Evolutionary conservation across 2,329 filamentous ascomycete genomes (phyloP).

Genomic region (Nemania diffusa): DNA sequence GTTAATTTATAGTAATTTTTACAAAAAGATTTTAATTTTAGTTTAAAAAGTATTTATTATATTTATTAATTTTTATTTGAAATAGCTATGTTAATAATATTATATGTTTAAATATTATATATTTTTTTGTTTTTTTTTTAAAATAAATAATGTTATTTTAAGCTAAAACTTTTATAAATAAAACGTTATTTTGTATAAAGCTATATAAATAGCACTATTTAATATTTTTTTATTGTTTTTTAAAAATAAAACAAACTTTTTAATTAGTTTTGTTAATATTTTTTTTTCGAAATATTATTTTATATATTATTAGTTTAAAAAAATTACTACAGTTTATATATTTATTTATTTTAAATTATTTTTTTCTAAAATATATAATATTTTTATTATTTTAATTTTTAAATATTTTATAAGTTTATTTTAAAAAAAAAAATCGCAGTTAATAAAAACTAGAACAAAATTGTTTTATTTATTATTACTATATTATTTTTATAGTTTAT

Average conservation of each 20-base stretch:
- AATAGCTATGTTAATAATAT: background rate
- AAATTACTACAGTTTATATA: background rate
- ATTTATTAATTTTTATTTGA: background rate
- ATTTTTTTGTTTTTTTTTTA: slow-evolving; percentile 1
- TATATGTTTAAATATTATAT: background rate
- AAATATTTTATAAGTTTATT: slow-evolving; percentile 1
- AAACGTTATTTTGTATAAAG: background rate
- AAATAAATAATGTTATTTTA: background rate
- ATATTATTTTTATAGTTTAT: slow-evolving; percentile 1
- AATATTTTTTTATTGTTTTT: slow-evolving; percentile 1
- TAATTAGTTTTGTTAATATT: slow-evolving; percentile 1
- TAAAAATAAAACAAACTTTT: background rate
- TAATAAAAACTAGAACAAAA: background rate
- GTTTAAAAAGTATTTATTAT: background rate
- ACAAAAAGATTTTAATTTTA: background rate
- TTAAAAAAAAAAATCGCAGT: background rate
- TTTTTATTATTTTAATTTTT: background rate
- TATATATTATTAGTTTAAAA: slow-evolving; percentile 3
- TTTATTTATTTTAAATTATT: background rate
- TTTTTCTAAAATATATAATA: background rate
- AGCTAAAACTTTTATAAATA: background rate
- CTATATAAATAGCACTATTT: background rate
- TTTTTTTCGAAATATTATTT: slow-evolving; percentile 1
- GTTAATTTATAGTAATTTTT: background rate
- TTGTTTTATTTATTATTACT: too few species aligned